Percentiles rank a stretch among this genome's conserved stretches.
Conservation (phyloP, 2,329 filamentous ascomycete species). For the Coniochaeta sp. region DNA sequence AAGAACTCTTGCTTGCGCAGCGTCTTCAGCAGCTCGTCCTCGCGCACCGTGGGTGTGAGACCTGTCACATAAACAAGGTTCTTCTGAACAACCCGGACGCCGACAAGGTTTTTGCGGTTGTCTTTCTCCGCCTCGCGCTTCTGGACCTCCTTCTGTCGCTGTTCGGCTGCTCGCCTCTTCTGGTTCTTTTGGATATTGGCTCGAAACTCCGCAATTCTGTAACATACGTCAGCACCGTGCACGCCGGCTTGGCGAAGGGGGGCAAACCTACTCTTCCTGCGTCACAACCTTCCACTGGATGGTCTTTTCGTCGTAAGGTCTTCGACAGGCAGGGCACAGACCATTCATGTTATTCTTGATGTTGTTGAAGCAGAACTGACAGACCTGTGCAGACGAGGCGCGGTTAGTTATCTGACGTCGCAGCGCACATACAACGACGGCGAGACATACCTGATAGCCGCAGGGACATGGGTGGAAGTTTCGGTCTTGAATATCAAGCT, state of each 20-base stretch:
- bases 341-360: constrained; percentile 98
- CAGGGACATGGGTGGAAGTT: constrained; percentile 97
- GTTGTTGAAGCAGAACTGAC: constrained; percentile 99
- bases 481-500: constrained; percentile 95
- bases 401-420: constrained; percentile 1
- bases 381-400: constrained; percentile 59
- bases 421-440: constrained; percentile 1
- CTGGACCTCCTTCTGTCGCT: constrained; percentile 88
- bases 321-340: constrained; percentile 91
- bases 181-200: constrained; percentile 81
- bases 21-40: constrained; percentile 87
- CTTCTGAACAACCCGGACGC: constrained; percentile 93
- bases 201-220: constrained; percentile 65
- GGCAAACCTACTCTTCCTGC: constrained; percentile 72
- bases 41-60: constrained; percentile 81
- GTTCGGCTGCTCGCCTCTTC: constrained; percentile 77
- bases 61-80: constrained; percentile 98
- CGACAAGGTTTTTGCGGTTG: constrained; percentile 91
- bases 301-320: constrained; percentile 92
- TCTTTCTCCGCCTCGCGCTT: constrained; percentile 95
- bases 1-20: constrained; percentile 90
- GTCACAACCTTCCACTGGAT: constrained; percentile 97
- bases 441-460: constrained; percentile 76
- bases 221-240: background rate
- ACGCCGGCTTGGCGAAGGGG: background rate